Base-by-base conservation (phyloP, 164 flowering plant species). In the Nelumbo lutea region DNA sequence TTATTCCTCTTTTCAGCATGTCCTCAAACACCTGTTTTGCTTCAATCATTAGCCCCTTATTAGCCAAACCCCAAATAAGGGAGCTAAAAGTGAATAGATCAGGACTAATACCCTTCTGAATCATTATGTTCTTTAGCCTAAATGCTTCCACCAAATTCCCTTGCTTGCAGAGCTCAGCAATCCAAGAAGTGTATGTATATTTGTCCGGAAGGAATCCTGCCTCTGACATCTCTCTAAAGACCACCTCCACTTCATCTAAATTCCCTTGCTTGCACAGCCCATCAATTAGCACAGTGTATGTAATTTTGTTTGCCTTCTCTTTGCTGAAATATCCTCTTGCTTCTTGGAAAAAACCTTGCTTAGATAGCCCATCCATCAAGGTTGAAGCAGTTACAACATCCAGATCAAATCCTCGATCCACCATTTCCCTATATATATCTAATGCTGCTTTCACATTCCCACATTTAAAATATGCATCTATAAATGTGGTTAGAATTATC, bases 11-110 rank as follows among this genome's bases (percentile, higher is more conserved):
- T 56, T 69, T 68, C 73, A 83, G 58, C 82, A 83, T 83, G 41
- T 78, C 82, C 47, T 73, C 73, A 47, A 80, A 77, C 8, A 83
- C 72, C 56, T 80, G 80, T 62, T 72, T 73, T 66, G 83, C 86
- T 71, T 80, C 86, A 57, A 80, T 68, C 83, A 80, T 77, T 68
- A 80, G 75, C 1, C 82, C 83, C 64, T 73, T 77, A 52, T 72
- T 71, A 39, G 73, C 76, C 59, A 83, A 80, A 51, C 83, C 83
- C 77, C 64, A 78, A 61, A 80, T 73, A 50, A 83, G 71, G 4
- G 83, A 72, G 41, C 71, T 80, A 50, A 70, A 80, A 9, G 86
- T 80, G 50, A 75, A 65, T 68, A 83, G 60, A 68, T 77, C 79
- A 45, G 80, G 83, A 43, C 44, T 38, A 8, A 73, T 64, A 9